Percentiles rank a stretch among this genome's conserved stretches.
These are phyloP conservation scores for Moniliophthora roreri DNA, from an alignment of 1,284 basidiomycete species.

Conservation along the genomic window DNA sequence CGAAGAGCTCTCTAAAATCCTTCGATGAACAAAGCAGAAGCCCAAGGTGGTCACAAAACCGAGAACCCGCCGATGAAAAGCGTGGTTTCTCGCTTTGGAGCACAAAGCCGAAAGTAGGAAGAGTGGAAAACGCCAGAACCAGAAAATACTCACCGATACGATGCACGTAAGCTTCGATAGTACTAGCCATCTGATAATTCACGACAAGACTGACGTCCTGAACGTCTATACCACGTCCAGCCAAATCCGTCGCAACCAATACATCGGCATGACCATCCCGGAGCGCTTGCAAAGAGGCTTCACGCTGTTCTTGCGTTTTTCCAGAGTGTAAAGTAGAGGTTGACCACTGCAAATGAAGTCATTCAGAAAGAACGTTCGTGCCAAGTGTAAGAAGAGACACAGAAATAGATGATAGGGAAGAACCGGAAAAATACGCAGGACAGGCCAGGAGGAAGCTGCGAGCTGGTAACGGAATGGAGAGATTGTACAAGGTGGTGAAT, in stretches of 20 bases:
- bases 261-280: conserved; percentile 83
- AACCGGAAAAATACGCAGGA: conserved; percentile 8
- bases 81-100: too few species aligned
- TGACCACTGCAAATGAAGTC: conserved; percentile 58
- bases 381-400: neutral
- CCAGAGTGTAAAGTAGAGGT: conserved; percentile 93
- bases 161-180: conserved; percentile 97
- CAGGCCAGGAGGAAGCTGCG: conserved; percentile 7
- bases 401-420: conserved; percentile 12
- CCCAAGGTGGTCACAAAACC: too few species aligned
- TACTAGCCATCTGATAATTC: conserved; percentile 96
- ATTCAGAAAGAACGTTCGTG: conserved; percentile 1
- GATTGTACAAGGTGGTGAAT: too few species aligned
- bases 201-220: conserved; percentile 94
- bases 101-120: too few species aligned
- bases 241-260: conserved; percentile 95
- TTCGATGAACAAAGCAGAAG: too few species aligned
- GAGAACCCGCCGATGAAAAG: too few species aligned
- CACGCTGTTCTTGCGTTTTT: conserved; percentile 96
- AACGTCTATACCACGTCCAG: conserved; percentile 98
- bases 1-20: too few species aligned
- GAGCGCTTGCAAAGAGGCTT: conserved; percentile 85
- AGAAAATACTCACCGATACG: conserved; percentile 71
- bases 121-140: conserved; percentile 2
- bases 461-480: too few species aligned